A percentile compares a stretch with the other conserved stretches of the same genome.
Conservation (phyloP, 331 rosid species). For the Arachis monticola region DNA sequence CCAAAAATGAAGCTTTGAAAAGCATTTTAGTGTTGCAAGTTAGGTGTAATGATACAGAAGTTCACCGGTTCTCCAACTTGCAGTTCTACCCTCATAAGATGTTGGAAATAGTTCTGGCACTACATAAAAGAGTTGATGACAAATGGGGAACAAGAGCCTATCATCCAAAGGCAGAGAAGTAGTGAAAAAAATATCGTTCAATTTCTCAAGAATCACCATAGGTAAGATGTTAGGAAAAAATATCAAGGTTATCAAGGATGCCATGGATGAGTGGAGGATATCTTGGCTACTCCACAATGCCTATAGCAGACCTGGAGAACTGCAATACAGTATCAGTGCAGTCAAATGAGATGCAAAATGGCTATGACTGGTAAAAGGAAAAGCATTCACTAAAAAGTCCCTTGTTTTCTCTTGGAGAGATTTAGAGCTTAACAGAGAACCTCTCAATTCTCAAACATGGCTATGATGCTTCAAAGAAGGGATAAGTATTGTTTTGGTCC, state of each 20-base stretch:
- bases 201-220: conserved; percentile 18
- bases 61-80: no score
- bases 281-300: no score
- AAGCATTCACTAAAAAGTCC: no score
- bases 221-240: not conserved
- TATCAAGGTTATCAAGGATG: not conserved
- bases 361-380: no score
- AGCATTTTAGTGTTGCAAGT: no score
- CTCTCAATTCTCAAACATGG: no score
- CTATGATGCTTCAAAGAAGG: not conserved
- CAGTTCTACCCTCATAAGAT: conserved; percentile 1
- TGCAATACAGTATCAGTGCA: not conserved
- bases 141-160: conserved; percentile 15
- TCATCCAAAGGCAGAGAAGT: conserved; percentile 8
- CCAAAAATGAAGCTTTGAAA: no score
- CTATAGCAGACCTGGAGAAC: not conserved
- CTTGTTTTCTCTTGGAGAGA: no score
- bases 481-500: no score
- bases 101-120: conserved; percentile 11
- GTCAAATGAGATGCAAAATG: not conserved
- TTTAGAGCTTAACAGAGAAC: no score
- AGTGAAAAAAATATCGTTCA: not conserved
- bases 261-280: no score
- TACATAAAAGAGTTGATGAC: not conserved
- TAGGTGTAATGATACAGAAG: no score